Evolutionary conservation across 1,139 yeast genomes (phyloP), one percentile per base, ranked within the genome.

Genomic region (Blastobotrys serpentis): DNA sequence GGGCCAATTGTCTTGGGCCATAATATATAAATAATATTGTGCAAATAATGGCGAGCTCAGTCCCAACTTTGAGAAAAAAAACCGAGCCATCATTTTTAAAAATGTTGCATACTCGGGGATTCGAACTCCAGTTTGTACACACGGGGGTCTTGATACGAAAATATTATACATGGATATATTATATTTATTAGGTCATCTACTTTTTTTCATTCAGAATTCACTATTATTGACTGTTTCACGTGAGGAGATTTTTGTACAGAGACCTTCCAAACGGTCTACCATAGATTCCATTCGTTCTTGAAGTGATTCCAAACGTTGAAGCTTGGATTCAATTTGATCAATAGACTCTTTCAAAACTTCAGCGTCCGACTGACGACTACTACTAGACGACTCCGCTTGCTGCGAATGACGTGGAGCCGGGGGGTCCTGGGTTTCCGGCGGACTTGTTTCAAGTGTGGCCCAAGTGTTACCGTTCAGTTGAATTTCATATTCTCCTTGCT

Each of bases 1-100:
- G 14, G 55, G 53, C 53, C 53, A 52, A 33, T 49, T 50, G 33
- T 50, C 53, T 19, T 52, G 49, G 3, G 53, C 46, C 21, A 44
- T 44, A n/a, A n/a, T n/a, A n/a, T n/a, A n/a, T n/a, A n/a, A n/a
- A n/a, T n/a, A n/a, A 22, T 38, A 11, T 11, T 14, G 32, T 29
- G 32, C 8, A 14, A 23, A 16, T 14, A 19, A 16, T 26, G 21
- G n/a, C 5, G 21, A 7, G 6, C 14, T n/a, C 21, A n/a, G 18
- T 33, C 37, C 21, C 18, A 22, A 38, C 5, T 23, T 23, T 10
- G 5, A 23, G 26, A 23, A 23, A 23, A 23, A 10, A 23, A 23
- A 10, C 8, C 26, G 8, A 10, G 8, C 26, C 26, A 10, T 10
- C 5, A 10, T 5, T 5, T 10, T 6, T 23, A 23, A 5, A 23